Percentiles rank a stretch among this genome's conserved stretches.
Evolutionary conservation across 495 filamentous ascomycete genomes (phyloP).

Genomic region (Tuber indicum): DNA sequence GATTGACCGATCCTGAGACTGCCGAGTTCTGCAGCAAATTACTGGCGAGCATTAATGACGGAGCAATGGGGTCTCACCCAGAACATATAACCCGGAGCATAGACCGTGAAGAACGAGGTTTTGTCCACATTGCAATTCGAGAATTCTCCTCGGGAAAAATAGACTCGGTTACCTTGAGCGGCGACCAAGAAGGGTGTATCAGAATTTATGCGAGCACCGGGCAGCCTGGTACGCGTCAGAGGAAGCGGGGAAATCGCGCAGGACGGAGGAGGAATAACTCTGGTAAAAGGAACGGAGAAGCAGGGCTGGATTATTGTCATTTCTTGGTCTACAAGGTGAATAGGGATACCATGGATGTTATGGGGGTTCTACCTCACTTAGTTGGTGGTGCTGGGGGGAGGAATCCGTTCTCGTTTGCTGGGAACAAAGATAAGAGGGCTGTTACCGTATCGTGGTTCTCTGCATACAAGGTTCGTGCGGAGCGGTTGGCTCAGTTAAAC

Average conservation of each 20-base stretch:
- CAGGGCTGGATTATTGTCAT: constrained; percentile 73
- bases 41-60: not conserved
- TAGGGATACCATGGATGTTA: constrained; percentile 92
- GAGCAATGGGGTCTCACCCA: not conserved
- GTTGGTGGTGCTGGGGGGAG: constrained; percentile 54
- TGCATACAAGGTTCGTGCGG: constrained; percentile 57
- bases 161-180: constrained; percentile 52
- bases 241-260: constrained; percentile 36
- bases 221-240: not conserved
- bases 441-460: constrained; percentile 81
- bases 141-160: constrained; percentile 61
- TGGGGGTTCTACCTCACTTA: constrained; percentile 62
- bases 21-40: not conserved
- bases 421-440: constrained; percentile 88
- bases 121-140: constrained; percentile 53
- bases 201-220: constrained; percentile 26
- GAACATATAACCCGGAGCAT: not conserved
- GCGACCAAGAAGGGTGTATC: constrained; percentile 53
- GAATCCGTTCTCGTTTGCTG: constrained; percentile 73
- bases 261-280: constrained; percentile 29
- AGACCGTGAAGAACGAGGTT: not conserved
- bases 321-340: constrained; percentile 97
- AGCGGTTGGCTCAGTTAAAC: constrained; percentile 60
- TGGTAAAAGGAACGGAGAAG: constrained; percentile 49
- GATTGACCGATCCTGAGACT: not conserved